These are phyloP conservation scores for Linderina pennispora DNA, from an alignment of 192 early-diverging fungal genomes.

Conservation along the genomic window DNA sequence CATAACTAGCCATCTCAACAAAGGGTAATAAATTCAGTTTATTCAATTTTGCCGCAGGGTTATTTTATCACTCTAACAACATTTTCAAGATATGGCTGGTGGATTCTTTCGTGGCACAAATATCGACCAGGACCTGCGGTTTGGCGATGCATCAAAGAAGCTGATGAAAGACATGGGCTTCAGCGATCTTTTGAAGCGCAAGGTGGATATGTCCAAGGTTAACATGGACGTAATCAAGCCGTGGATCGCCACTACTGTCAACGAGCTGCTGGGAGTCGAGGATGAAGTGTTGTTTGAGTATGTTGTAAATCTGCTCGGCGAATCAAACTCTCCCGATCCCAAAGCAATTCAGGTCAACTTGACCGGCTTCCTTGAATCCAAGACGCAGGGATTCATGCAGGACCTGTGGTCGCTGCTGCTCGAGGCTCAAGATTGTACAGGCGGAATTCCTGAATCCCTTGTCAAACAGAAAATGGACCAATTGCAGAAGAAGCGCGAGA, in stretches of 20 bases:
- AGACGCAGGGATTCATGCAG: constrained; percentile 72
- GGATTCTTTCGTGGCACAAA: constrained; percentile 36
- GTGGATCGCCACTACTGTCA: constrained; percentile 76
- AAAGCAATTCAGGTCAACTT: constrained; percentile 91
- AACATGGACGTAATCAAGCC: constrained; percentile 80
- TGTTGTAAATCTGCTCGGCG: constrained; percentile 77
- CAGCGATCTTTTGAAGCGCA: constrained; percentile 22
- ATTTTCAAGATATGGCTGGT: constrained; percentile 34
- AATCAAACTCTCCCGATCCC: constrained; percentile 70
- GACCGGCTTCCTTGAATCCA: constrained; percentile 87
- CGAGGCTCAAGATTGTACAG: constrained; percentile 74
- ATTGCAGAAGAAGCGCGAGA: constrained; percentile 44
- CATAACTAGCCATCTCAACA: too few species aligned
- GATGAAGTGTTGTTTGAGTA: constrained; percentile 92
- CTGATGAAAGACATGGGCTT: constrained; percentile 16
- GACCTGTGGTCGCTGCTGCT: constrained; percentile 87
- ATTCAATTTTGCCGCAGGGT: too few species aligned
- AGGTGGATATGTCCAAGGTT: constrained; percentile 74
- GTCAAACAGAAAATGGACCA: constrained; percentile 85
- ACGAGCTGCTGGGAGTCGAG: constrained; percentile 77
- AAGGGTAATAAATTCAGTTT: too few species aligned
- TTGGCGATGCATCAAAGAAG: constrained; percentile 32
- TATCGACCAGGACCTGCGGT: constrained; percentile 40
- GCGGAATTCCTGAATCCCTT: constrained; percentile 82
- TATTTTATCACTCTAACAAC: too few species aligned